Evolutionary conservation across 257 asterid species (phyloP).

Genomic region (Rauvolfia tetraphylla): DNA sequence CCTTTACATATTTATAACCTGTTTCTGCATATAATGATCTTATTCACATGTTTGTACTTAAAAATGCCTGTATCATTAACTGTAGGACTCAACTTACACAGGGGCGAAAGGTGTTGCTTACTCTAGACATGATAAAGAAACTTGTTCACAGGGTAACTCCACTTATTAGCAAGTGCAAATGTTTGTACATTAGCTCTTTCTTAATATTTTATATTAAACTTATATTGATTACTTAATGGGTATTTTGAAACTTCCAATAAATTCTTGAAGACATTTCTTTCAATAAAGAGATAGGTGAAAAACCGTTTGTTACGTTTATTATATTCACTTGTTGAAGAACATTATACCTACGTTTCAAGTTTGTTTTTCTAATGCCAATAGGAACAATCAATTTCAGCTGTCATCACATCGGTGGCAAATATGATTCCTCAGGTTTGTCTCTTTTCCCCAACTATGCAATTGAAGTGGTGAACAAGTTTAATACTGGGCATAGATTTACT

Average conservation of each 20-base stretch:
- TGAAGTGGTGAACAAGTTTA: background rate
- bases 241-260: background rate
- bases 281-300: background rate
- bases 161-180: slow-evolving; percentile 6
- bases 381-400: slow-evolving; percentile 94
- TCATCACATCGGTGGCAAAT: slow-evolving; percentile 84
- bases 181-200: background rate
- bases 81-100: slow-evolving; percentile 88
- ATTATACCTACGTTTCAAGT: background rate
- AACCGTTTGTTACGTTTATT: background rate
- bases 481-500: background rate
- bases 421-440: slow-evolving; percentile 96
- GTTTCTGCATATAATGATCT: background rate
- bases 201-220: background rate
- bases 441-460: slow-evolving; percentile 10
- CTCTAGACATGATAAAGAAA: slow-evolving; percentile 79
- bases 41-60: slow-evolving; percentile 10
- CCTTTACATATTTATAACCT: background rate
- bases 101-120: slow-evolving; percentile 89
- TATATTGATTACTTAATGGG: background rate
- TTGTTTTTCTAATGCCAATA: slow-evolving; percentile 31
- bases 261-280: background rate
- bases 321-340: background rate
- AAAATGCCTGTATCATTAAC: slow-evolving; percentile 19
- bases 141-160: slow-evolving; percentile 71